These are phyloP conservation scores for Candida tunisiensis DNA, from an alignment of 1,139 yeast genomes.

Conservation along the genomic window DNA sequence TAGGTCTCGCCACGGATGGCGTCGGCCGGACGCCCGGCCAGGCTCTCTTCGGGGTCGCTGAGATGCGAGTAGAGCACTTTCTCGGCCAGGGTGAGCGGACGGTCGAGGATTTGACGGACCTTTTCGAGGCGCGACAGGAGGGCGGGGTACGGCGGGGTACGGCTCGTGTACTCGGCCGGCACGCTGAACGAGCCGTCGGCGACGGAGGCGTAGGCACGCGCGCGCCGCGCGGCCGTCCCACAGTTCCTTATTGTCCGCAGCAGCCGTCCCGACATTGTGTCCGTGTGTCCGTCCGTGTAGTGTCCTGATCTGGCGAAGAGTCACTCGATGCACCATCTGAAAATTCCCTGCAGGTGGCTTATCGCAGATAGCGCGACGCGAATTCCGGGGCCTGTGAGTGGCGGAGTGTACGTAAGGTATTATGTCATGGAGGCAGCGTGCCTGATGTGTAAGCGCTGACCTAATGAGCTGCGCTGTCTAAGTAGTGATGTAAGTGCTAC, in stretches of 20 bases:
- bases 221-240: neutral
- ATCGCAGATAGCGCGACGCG: no score
- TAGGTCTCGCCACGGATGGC: conserved; percentile 72
- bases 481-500: no score
- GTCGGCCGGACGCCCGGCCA: conserved; percentile 30
- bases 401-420: no score
- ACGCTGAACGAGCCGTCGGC: no score
- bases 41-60: conserved; percentile 67
- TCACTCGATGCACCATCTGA: no score
- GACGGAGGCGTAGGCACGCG: neutral
- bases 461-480: no score
- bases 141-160: conserved; percentile 80
- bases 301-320: no score
- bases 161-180: conserved; percentile 42
- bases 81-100: conserved; percentile 84
- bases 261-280: neutral
- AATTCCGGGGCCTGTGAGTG: no score
- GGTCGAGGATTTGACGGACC: conserved; percentile 48
- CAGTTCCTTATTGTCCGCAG: neutral
- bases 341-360: no score
- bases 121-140: conserved; percentile 42
- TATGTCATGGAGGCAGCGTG: no score
- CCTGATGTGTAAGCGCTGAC: no score
- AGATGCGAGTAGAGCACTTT: conserved; percentile 86
- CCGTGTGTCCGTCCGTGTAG: no score